Evolutionary conservation across 371 early-diverging fungal genomes (phyloP), one percentile per base, ranked within the genome.

Genomic region (Mycotypha africana): DNA sequence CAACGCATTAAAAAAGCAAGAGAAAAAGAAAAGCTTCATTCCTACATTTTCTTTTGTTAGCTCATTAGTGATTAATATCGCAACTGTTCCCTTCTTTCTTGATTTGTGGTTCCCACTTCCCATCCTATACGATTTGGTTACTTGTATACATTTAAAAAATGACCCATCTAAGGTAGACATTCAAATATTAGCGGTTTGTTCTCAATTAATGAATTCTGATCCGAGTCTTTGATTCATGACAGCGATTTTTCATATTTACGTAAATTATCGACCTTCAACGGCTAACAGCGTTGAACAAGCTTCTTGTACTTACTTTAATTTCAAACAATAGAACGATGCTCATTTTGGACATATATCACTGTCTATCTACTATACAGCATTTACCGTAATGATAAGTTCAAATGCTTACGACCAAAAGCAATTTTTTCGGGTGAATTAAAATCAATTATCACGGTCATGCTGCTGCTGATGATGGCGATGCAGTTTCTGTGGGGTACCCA

Each of bases 401-500:
- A 36, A 53, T 67, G 67, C 35, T 33, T 67, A 19, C 43, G 31
- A 20, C 46, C 35, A 4, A 56, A 49, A 16, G 47, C 55, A 9
- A 56, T 67, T 11, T 25, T 56, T 11, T 34, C 57, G 3, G 67
- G 67, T 0, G 72, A 71, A 51, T 47, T 71, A 2, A 71, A 67
- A 30, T 57, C 66, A 15, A 61, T 67, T 33, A 49, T 61, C 38
- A 58, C 65, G 0, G 25, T 67, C n/a, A 33, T 71, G 25, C 48
- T 71, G 48, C 55, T 67, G 35, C 15, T 62, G 15, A 51, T 48
- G 48, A 42, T 62, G 28, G 11, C 46, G 38, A 38, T 58, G 38
- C 66, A 62, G 43, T 44, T 53, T 11, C 39, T 62, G 40, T 71
- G 65, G 57, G 68, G 68, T 60, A 58, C n/a, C n/a, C n/a, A n/a